phyloP scores from a whole-genome alignment of 495 filamentous ascomycete species.

The Penicillium roqueforti region DNA sequence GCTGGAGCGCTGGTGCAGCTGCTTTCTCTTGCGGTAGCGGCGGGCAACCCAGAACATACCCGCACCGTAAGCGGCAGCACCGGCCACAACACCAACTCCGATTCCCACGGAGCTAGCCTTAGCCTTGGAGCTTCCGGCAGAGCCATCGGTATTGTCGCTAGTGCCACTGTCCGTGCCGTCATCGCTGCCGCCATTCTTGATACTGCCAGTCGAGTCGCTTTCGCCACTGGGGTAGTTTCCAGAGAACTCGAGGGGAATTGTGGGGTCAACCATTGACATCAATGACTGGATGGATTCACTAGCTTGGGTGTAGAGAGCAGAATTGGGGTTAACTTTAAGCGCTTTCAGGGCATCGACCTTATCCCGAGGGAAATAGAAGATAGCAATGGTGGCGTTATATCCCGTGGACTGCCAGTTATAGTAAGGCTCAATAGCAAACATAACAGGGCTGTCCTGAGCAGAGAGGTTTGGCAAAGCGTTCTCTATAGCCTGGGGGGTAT shows the following conservation, averaged over 20 bases:
- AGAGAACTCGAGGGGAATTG: constrained; percentile 71
- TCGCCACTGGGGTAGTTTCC: constrained; percentile 36
- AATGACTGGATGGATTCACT: constrained; percentile 56
- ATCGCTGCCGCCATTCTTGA: constrained; percentile 16
- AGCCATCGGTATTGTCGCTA: constrained; percentile 38
- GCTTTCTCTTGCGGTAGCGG: constrained; percentile 84
- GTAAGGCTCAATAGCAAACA: constrained; percentile 72
- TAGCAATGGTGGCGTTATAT: constrained; percentile 79
- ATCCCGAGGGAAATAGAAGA: constrained; percentile 65
- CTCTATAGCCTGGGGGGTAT: constrained; percentile 70
- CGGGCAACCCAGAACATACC: constrained; percentile 97
- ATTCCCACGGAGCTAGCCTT: constrained; percentile 80
- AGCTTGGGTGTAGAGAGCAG: constrained; percentile 67
- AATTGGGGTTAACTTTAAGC: constrained; percentile 63
- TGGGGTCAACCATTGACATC: constrained; percentile 76
- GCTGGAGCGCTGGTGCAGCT: constrained; percentile 72
- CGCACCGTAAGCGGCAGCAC: constrained; percentile 90
- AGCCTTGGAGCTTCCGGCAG: constrained; percentile 47
- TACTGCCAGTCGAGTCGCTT: constrained; percentile 21
- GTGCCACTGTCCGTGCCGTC: constrained; percentile 34
- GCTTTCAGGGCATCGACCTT: constrained; percentile 58
- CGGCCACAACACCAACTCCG: constrained; percentile 68
- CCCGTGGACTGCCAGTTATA: constrained; percentile 65
- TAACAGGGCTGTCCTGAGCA: constrained; percentile 45
- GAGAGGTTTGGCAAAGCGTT: constrained; percentile 54